Evolutionary conservation across 768 basidiomycete species (phyloP).

Genomic region (Rhodotorula babjevae): DNA sequence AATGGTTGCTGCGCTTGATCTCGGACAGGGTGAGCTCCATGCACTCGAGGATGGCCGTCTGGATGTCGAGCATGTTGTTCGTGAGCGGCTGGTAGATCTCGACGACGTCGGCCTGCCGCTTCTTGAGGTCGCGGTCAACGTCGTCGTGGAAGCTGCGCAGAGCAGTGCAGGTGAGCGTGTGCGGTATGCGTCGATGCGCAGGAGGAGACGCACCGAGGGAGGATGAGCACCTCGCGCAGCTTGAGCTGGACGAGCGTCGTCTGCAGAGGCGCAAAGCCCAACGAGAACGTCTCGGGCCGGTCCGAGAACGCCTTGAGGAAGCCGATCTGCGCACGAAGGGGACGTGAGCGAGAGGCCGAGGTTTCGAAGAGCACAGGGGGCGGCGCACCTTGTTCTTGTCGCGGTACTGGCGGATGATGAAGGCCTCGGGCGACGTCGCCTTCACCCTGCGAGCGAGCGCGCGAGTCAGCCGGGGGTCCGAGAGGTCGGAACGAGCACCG

Average conservation of each 20-base stretch:
- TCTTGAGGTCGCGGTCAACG: constrained; percentile 74
- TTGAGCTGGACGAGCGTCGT: constrained; percentile 91
- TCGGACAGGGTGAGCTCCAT: constrained; percentile 86
- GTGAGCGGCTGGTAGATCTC: constrained; percentile 84
- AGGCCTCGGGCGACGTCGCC: constrained; percentile 77
- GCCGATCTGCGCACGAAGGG: constrained; percentile 53
- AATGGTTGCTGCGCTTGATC: constrained; percentile 78
- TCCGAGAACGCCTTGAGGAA: constrained; percentile 97
- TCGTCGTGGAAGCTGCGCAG: constrained; percentile 74
- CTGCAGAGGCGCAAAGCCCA: constrained; percentile 81
- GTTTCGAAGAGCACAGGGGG: not conserved
- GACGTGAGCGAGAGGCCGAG: not conserved
- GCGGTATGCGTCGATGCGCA: constrained; percentile 18
- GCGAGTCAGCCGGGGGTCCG: not conserved
- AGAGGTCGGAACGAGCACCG: not conserved
- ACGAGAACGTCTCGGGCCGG: constrained; percentile 90
- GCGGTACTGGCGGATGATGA: constrained; percentile 83
- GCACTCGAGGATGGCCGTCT: constrained; percentile 84
- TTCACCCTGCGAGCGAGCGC: constrained; percentile 59
- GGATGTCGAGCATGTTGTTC: constrained; percentile 83
- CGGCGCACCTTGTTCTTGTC: constrained; percentile 67
- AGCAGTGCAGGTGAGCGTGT: no score
- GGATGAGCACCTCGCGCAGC: constrained; percentile 80
- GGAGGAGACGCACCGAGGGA: constrained; percentile 64
- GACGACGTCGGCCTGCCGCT: constrained; percentile 81